These are phyloP conservation scores for Hypoxylon sp. DNA, from an alignment of 2,329 filamentous ascomycete genomes.

Conservation along the genomic window DNA sequence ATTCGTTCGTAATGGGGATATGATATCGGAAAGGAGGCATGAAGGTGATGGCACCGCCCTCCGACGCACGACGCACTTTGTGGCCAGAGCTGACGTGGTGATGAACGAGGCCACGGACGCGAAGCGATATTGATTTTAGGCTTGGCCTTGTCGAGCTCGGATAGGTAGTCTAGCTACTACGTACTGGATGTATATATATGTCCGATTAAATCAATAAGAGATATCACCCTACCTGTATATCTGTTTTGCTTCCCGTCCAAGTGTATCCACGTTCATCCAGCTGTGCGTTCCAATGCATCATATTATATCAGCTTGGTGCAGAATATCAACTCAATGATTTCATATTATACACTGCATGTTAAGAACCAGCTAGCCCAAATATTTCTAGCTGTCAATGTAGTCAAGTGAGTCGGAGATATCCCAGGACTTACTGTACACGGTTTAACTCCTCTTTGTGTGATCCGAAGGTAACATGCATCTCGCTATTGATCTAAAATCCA, in stretches of 20 bases:
- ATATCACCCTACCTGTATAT: neutral
- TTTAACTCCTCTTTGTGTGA: too few relatives aligned
- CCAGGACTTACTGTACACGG: too few relatives aligned
- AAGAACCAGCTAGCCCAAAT: too few relatives aligned
- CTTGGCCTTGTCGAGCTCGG: slow-evolving; percentile 2
- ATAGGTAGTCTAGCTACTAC: slow-evolving; percentile 4
- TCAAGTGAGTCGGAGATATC: too few relatives aligned
- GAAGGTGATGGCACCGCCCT: slow-evolving; percentile 1
- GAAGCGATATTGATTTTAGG: slow-evolving; percentile 2
- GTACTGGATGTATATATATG: neutral
- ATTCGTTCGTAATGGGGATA: slow-evolving; percentile 24
- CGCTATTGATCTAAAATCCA: too few relatives aligned
- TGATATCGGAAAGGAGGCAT: neutral
- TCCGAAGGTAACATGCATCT: too few relatives aligned
- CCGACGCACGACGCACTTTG: slow-evolving; percentile 9
- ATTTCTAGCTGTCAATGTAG: too few relatives aligned
- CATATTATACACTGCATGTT: too few relatives aligned
- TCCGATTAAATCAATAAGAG: slow-evolving; percentile 13
- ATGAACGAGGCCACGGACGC: slow-evolving; percentile 16
- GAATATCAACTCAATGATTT: too few relatives aligned
- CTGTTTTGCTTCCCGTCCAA: neutral
- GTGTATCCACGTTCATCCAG: neutral
- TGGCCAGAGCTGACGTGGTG: slow-evolving; percentile 5
- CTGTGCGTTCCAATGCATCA: too few relatives aligned
- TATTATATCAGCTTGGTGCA: too few relatives aligned